phyloP scores from a whole-genome alignment of 257 asterid species.

The Nicotiana otophora region DNA sequence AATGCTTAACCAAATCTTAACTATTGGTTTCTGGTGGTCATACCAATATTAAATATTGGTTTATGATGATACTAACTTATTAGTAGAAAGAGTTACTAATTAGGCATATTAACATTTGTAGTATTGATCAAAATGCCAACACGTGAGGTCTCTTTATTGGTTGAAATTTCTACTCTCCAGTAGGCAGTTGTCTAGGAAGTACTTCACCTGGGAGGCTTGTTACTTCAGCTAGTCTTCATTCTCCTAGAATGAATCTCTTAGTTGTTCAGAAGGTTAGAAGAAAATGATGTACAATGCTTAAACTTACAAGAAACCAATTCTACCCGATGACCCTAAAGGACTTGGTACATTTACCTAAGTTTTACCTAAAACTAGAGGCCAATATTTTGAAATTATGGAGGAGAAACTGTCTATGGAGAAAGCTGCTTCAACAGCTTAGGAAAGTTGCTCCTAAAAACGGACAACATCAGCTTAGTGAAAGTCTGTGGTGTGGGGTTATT shows the following conservation, averaged over 20 bases:
- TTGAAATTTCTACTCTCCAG: background rate
- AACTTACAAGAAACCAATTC: background rate
- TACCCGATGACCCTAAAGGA: too few relatives aligned
- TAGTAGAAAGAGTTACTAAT: background rate
- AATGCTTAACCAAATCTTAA: too few relatives aligned
- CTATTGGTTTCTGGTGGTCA: too few relatives aligned
- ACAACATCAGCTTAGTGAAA: background rate
- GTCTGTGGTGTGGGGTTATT: background rate
- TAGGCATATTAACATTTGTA: background rate
- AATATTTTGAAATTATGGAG: background rate
- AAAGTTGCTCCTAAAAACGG: background rate
- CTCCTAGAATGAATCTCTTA: too few relatives aligned
- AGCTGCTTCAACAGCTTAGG: background rate
- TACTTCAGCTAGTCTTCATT: too few relatives aligned
- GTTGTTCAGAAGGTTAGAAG: background rate
- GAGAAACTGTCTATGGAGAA: background rate
- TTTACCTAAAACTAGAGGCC: background rate
- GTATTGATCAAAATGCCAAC: background rate
- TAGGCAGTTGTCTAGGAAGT: background rate
- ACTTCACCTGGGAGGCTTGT: background rate
- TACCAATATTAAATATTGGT: too few relatives aligned
- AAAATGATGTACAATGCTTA: background rate
- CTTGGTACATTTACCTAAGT: too few relatives aligned
- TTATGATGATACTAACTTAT: too few relatives aligned
- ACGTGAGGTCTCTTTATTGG: background rate